Base-by-base conservation (phyloP, 2,329 filamentous ascomycete species). In the Clarireedia sp. region DNA sequence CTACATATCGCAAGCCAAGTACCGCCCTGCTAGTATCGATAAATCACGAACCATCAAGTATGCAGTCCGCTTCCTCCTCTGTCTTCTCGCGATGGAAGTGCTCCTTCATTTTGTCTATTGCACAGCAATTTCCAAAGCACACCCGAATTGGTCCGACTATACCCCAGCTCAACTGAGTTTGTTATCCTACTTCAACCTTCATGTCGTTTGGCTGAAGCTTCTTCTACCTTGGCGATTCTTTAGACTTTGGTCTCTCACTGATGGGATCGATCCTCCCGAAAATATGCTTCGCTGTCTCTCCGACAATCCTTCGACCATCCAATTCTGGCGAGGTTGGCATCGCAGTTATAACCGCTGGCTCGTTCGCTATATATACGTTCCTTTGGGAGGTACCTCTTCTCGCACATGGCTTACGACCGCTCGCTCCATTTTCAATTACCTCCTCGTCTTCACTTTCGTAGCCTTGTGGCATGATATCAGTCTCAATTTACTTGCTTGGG, bases 391-490 rank as follows among this genome's bases (percentile, higher is more conserved):
- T 6, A 74, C 78, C 2, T 75, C 74, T 29, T 78, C 79, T 67
- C 69, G 71, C 33, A 74, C 63, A 54, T 71, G 74, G 65, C 60
- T 71, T 29, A 71, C 74, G 38, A 71, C 74, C 19, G 82, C 78
- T 45, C 75, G 80, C 16, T 84, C 83, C 0, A 76, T 92, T 2
- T 65, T 82, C 51, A 96, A 92, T 55, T 94, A 90, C 69, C 75
- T 95, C 2, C 73, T 86, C 4, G 89, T 96, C 33, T 99, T 99
- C 69, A 96, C 90, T 0, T 99, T 99, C 66, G 94, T 99, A 23
- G 95, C 94, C 0, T 76, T 99, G 26, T 99, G 94, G 94, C 94
- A 99, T 72, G 94, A 99, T 66, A 95, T 99, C 66, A 86, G 95
- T 72, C 80, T 97, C 29, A 82, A 87, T 9, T 77, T 99, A 40